A percentile compares a stretch with the other conserved stretches of the same genome.
Evolutionary conservation across 1,284 basidiomycete genomes (phyloP).

Genomic region (Leccinum pachyderme): DNA sequence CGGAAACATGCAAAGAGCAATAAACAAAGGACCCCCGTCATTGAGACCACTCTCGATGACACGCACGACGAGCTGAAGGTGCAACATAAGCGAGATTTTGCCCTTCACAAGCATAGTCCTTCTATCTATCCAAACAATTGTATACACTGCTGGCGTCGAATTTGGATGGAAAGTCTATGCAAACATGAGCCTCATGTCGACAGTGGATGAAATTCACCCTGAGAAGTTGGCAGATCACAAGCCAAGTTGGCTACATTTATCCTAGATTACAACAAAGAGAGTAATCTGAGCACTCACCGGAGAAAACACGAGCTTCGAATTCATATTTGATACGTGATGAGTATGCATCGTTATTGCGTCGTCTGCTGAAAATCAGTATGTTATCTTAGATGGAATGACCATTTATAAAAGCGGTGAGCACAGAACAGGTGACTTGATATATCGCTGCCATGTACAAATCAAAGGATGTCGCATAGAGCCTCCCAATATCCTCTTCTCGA

Average conservation of each 20-base stretch:
- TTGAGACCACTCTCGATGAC: slow-evolving; percentile 15
- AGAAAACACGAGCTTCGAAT: slow-evolving; percentile 22
- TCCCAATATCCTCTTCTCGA: slow-evolving; percentile 18
- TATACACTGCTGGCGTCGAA: slow-evolving; percentile 4
- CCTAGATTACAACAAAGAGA: neutral
- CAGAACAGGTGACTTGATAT: slow-evolving; percentile 15
- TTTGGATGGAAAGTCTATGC: neutral
- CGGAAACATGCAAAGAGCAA: slow-evolving; percentile 22
- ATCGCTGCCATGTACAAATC: slow-evolving; percentile 14
- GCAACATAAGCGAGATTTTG: slow-evolving; percentile 22
- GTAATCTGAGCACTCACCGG: slow-evolving; percentile 7
- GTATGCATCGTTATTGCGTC: slow-evolving; percentile 4
- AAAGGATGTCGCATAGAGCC: neutral
- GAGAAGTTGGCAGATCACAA: slow-evolving; percentile 23
- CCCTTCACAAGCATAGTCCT: slow-evolving; percentile 7
- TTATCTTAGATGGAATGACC: neutral
- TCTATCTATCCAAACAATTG: slow-evolving; percentile 7
- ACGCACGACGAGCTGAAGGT: slow-evolving; percentile 20
- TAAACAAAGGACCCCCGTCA: slow-evolving; percentile 21
- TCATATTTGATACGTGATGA: slow-evolving; percentile 22
- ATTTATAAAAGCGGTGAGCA: slow-evolving; percentile 15
- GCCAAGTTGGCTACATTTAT: slow-evolving; percentile 12
- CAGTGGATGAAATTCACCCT: slow-evolving; percentile 9
- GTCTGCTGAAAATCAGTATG: slow-evolving; percentile 3
- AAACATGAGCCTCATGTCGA: neutral